Evolutionary conservation across 1,139 yeast genomes (phyloP), one percentile per base, ranked within the genome.

Genomic region (Taiozyma sp.): DNA sequence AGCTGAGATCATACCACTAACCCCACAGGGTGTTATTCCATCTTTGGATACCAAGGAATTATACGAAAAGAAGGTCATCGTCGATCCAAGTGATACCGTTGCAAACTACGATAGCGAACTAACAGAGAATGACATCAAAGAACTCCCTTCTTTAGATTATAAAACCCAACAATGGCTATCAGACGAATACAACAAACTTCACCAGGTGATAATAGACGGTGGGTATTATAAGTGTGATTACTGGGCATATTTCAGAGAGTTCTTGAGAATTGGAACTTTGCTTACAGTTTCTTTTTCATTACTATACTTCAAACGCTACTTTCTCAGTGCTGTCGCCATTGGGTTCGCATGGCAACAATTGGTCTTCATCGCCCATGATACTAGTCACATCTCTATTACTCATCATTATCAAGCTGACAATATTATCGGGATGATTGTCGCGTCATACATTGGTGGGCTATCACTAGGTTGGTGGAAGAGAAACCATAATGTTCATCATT

Each of bases 381-480:
- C 96, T 0, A 96, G 96, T 3, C 97, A 89, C 65, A 78, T 87
- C 30, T 78, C 89, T 1, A 85, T 89, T 48, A 84, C 95, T 0
- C 97, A 89, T 66, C 74, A 86, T 60, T 89, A 85, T 66, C 85
- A 84, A 59, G 47, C 79, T n/a, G 97, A 89, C 66, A 89, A 85
- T 62, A 64, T 85, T 11, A 73, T 87, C 55, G 96, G 96, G 1
- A 80, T 83, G 68, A 43, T 81, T 1, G 72, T 89, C 47, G 96
- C 96, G 2, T 81, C 87, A 57, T 88, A 78, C 73, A 68, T 83
- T 51, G 97, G 97, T n/a, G 97, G 97, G 0, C 72, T 89, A 48
- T 87, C 96, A 48, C 67, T 88, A 40, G 96, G 96, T 2, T 89
- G 97, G 97, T 89, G 97, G 97, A 90, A 89, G 62, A 75, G 93